These are phyloP conservation scores for Calonectria multiphialidica DNA, from an alignment of 2,329 filamentous ascomycete species.

Conservation along the genomic window DNA sequence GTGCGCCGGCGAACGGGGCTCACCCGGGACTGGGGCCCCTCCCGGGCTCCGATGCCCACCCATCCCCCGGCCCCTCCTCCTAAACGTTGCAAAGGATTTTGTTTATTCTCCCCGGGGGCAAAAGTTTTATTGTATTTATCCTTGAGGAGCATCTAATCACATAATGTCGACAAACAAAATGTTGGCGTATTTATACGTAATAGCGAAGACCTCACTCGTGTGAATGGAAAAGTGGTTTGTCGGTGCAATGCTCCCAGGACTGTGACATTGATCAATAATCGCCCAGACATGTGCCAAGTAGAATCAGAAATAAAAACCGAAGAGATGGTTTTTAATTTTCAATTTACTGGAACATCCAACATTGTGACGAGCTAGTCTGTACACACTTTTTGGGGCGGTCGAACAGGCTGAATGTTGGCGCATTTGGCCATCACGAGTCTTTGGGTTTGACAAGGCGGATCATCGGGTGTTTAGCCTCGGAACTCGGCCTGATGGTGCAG, in stretches of 20 bases:
- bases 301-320: background rate
- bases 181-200: too few species aligned
- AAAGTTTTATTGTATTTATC: too few species aligned
- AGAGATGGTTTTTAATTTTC: background rate
- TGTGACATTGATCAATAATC: background rate
- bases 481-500: slow-evolving; percentile 14
- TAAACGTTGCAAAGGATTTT: too few species aligned
- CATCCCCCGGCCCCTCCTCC: background rate
- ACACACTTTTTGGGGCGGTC: background rate
- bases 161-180: too few species aligned
- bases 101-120: too few species aligned
- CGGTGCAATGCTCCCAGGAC: too few species aligned
- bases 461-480: slow-evolving; percentile 22
- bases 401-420: background rate
- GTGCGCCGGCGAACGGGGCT: background rate
- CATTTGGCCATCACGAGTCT: background rate
- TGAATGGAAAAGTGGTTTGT: too few species aligned
- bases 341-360: background rate
- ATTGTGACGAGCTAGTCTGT: background rate
- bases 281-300: background rate
- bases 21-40: background rate
- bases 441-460: slow-evolving; percentile 5
- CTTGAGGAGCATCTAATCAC: too few species aligned
- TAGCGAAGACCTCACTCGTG: too few species aligned
- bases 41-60: background rate